Conservation (phyloP, 2,329 filamentous ascomycete genomes). For the Arthrobotrys musiformis region DNA sequence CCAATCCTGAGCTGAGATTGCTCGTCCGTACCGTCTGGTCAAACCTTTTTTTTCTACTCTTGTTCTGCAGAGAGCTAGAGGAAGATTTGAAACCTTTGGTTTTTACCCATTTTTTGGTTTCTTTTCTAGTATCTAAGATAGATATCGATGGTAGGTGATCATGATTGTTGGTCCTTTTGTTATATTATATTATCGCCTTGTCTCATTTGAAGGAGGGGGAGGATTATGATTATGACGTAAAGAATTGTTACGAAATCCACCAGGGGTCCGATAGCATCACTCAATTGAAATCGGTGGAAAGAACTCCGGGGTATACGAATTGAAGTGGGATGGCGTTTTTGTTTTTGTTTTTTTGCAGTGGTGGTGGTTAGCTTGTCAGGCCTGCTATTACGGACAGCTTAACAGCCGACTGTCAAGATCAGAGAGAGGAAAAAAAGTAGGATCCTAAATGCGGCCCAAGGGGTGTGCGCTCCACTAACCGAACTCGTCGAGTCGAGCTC, state of each 20-base stretch:
- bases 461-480: conserved; percentile 32
- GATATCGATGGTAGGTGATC: conserved; percentile 26
- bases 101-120: no score
- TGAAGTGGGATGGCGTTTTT: conserved; percentile 23
- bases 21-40: conserved; percentile 10
- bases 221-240: conserved; percentile 32
- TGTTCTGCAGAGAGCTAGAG: not conserved
- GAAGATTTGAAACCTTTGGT: no score
- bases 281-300: not conserved
- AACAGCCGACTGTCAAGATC: no score
- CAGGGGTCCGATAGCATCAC: not conserved
- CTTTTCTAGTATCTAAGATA: no score
- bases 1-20: conserved; percentile 10
- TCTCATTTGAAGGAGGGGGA: not conserved
- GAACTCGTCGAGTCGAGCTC: conserved; percentile 19
- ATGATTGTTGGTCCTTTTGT: not conserved
- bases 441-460: conserved; percentile 56
- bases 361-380: conserved; percentile 19
- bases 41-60: not conserved
- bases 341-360: no score
- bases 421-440: no score
- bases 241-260: conserved; percentile 18
- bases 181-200: not conserved
- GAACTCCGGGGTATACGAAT: conserved; percentile 17
- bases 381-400: conserved; percentile 11